phyloP scores from a whole-genome alignment of 768 basidiomycete genomes.

The Albatrellus ellisii region DNA sequence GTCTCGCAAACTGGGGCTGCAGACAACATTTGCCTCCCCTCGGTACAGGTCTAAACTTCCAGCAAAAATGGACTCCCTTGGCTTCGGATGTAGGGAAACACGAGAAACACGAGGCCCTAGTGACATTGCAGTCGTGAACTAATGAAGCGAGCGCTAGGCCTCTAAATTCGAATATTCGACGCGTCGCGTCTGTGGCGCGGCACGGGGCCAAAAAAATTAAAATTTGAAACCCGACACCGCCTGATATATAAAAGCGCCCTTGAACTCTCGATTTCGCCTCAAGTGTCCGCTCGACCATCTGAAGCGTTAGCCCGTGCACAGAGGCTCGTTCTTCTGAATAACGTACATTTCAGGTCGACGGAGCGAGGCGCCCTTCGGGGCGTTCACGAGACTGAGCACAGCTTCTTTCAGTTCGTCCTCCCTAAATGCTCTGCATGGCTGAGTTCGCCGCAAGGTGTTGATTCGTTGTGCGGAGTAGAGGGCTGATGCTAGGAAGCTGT shows the following conservation, averaged over 20 bases:
- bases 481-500: conserved; percentile 29
- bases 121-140: not conserved
- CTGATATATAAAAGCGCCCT: conserved; percentile 15
- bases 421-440: conserved; percentile 25
- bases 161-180: not conserved
- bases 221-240: conserved; percentile 12
- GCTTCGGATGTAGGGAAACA: conserved; percentile 33
- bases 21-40: conserved; percentile 48
- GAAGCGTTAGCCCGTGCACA: conserved; percentile 48
- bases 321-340: conserved; percentile 40
- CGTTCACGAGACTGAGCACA: conserved; percentile 37
- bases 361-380: conserved; percentile 52
- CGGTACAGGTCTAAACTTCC: conserved; percentile 54
- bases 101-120: conserved; percentile 24
- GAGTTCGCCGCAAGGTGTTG: conserved; percentile 43
- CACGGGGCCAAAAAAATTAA: conserved; percentile 3
- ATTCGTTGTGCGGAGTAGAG: conserved; percentile 27
- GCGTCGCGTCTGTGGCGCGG: conserved; percentile 18
- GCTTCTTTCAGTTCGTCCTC: conserved; percentile 18
- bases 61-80: conserved; percentile 58
- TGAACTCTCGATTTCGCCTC: conserved; percentile 16
- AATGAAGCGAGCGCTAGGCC: not conserved
- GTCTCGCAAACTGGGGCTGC: conserved; percentile 60
- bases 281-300: conserved; percentile 59
- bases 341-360: conserved; percentile 64